A percentile compares a stretch with the other conserved stretches of the same genome.
These are phyloP conservation scores for Arabidopsis lyrata DNA, from an alignment of 441 rosid genomes.

Conservation along the genomic window DNA sequence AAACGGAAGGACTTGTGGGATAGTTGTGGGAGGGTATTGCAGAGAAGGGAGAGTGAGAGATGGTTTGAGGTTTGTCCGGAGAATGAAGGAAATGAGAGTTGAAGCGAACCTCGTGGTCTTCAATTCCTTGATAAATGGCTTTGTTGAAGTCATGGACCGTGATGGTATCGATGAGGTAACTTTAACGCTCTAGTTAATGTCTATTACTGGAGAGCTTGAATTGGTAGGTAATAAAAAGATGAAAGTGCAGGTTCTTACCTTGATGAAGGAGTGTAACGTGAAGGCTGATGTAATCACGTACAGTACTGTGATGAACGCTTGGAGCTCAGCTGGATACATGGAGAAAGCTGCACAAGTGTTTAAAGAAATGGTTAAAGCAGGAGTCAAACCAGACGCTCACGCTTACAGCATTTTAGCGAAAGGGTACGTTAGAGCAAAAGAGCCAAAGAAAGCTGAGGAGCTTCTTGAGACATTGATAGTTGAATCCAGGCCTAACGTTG, in stretches of 20 bases:
- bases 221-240: slow-evolving; percentile 11
- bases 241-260: slow-evolving; percentile 61
- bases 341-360: slow-evolving; percentile 74
- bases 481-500: slow-evolving; percentile 62
- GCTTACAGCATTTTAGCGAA: slow-evolving; percentile 78
- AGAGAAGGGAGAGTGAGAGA: slow-evolving; percentile 63
- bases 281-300: slow-evolving; percentile 81
- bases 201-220: background rate
- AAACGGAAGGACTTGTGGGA: slow-evolving; percentile 68
- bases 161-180: slow-evolving; percentile 69
- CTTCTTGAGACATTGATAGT: slow-evolving; percentile 56
- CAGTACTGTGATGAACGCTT: slow-evolving; percentile 84
- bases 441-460: slow-evolving; percentile 68
- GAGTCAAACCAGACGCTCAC: slow-evolving; percentile 70
- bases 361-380: slow-evolving; percentile 71
- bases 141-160: slow-evolving; percentile 62
- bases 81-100: slow-evolving; percentile 60
- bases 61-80: slow-evolving; percentile 61
- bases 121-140: slow-evolving; percentile 67
- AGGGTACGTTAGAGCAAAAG: slow-evolving; percentile 71
- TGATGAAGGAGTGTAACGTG: slow-evolving; percentile 75
- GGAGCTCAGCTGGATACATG: slow-evolving; percentile 91
- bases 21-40: slow-evolving; percentile 62
- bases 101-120: slow-evolving; percentile 63
- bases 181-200: background rate